These are phyloP conservation scores for Syzygium aqueum DNA, from an alignment of 345 rosid genomes.

Conservation along the genomic window DNA sequence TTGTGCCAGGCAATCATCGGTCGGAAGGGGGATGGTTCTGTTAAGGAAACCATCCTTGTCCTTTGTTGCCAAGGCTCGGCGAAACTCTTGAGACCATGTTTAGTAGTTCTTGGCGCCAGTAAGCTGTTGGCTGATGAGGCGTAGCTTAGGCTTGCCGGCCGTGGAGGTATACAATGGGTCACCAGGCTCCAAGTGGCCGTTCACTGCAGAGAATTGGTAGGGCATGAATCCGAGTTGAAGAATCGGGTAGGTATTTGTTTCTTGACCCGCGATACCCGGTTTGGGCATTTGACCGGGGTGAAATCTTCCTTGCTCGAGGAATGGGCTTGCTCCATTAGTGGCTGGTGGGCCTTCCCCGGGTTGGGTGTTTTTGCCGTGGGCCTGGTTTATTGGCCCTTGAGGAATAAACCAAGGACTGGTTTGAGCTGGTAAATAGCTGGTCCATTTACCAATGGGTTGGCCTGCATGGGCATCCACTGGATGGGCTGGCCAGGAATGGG, in stretches of 20 bases:
- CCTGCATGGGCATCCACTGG: neutral
- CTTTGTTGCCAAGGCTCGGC: no score
- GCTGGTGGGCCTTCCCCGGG: neutral
- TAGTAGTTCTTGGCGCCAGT: no score
- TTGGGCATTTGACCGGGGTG: fast-evolving
- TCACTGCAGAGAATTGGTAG: fast-evolving
- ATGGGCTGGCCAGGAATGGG: neutral
- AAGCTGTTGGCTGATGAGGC: no score
- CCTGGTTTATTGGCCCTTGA: neutral
- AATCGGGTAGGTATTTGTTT: fast-evolving
- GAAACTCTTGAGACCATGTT: no score
- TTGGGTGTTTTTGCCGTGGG: neutral
- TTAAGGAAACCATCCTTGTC: no score
- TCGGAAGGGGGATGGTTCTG: fast-evolving
- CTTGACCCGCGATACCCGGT: no score
- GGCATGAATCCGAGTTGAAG: no score
- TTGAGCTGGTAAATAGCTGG: neutral
- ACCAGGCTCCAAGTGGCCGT: no score
- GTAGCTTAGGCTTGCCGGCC: fast-evolving
- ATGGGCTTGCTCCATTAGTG: no score
- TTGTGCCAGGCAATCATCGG: fast-evolving
- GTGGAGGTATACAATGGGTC: no score
- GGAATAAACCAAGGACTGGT: neutral
- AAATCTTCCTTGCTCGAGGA: no score
- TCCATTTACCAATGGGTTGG: neutral